A percentile compares a stretch with the other conserved stretches of the same genome.
Conservation (phyloP, 768 basidiomycete species). For the Piloderma croceum region DNA sequence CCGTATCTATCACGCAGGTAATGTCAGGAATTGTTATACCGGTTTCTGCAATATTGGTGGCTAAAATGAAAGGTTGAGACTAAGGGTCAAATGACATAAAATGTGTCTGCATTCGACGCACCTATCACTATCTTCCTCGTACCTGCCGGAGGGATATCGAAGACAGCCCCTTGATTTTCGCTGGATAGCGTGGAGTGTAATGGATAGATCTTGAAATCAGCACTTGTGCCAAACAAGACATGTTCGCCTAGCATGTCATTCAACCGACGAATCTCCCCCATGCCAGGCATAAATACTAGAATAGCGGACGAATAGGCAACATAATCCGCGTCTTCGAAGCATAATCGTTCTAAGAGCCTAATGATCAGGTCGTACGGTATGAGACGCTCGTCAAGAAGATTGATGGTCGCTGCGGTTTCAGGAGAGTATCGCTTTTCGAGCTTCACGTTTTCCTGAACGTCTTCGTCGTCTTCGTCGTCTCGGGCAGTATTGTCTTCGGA, state of each 20-base stretch:
- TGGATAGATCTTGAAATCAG: conserved; percentile 71
- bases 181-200: conserved; percentile 91
- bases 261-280: conserved; percentile 87
- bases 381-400: conserved; percentile 78
- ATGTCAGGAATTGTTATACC: conserved; percentile 98
- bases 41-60: conserved; percentile 93
- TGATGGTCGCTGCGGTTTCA: conserved; percentile 69
- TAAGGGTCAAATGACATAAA: no score
- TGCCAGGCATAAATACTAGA: conserved; percentile 90
- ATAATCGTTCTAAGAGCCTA: conserved; percentile 74
- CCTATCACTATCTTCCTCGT: conserved; percentile 92
- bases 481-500: conserved; percentile 58
- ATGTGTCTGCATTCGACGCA: no score
- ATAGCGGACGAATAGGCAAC: conserved; percentile 67
- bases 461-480: conserved; percentile 60
- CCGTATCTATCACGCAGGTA: conserved; percentile 92
- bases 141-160: conserved; percentile 77
- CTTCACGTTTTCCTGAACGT: conserved; percentile 40
- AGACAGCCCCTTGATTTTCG: conserved; percentile 86
- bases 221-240: conserved; percentile 54
- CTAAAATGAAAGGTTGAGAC: conserved; percentile 33
- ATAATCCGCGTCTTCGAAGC: conserved; percentile 57
- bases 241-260: conserved; percentile 80
- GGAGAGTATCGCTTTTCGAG: conserved; percentile 78
- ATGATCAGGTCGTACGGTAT: conserved; percentile 92